phyloP scores from a whole-genome alignment of 495 filamentous ascomycete species.

The Cladorrhinum samala region DNA sequence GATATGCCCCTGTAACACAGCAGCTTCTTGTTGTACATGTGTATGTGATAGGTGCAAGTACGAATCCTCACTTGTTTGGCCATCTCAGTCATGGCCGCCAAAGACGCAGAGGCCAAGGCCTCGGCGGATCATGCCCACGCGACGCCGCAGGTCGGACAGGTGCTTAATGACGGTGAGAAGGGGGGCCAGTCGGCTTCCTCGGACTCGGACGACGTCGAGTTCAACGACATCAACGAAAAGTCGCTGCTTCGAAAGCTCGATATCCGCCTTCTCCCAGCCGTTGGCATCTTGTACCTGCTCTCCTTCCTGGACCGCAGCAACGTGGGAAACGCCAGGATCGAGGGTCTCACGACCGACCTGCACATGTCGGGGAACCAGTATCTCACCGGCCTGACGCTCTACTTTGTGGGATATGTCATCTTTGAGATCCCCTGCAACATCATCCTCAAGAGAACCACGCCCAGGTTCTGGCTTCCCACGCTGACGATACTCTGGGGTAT shows the following conservation, averaged over 20 bases:
- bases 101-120: neutral
- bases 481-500: constrained; percentile 46
- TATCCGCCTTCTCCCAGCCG: constrained; percentile 54
- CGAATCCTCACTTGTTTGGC: no score
- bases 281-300: constrained; percentile 63
- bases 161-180: constrained; percentile 4
- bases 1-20: no score
- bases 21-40: no score
- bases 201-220: constrained; percentile 14
- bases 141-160: neutral
- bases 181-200: constrained; percentile 15
- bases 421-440: constrained; percentile 63
- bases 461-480: constrained; percentile 50
- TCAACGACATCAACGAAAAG: constrained; percentile 49
- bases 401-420: constrained; percentile 71
- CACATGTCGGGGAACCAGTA: constrained; percentile 69
- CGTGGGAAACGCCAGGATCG: constrained; percentile 50
- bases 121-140: neutral
- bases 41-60: no score
- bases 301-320: constrained; percentile 74
- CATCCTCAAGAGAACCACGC: constrained; percentile 64
- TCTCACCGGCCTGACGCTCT: constrained; percentile 63
- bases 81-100: neutral
- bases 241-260: constrained; percentile 62
- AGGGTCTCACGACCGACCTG: constrained; percentile 59